phyloP scores from a whole-genome alignment of 2,329 filamentous ascomycete species.

The Amesomyces nigricolor region DNA sequence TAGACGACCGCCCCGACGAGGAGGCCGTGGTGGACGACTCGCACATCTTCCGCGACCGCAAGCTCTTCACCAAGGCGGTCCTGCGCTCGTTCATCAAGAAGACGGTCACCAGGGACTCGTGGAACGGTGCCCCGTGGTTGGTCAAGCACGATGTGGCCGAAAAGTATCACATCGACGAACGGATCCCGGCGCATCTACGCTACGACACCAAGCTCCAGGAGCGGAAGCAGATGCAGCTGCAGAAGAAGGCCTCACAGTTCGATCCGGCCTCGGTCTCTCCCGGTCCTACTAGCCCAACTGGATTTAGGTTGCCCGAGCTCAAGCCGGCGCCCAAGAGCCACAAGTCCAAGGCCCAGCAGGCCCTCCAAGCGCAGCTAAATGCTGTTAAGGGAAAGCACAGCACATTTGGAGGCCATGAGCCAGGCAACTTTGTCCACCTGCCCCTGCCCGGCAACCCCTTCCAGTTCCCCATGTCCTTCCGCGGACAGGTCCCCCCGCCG shows the following conservation, averaged over 20 bases:
- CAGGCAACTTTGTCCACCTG: conserved; percentile 36
- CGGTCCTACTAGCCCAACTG: conserved; percentile 34
- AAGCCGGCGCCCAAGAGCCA: conserved; percentile 68
- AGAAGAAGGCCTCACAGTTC: conserved; percentile 52
- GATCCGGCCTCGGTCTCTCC: conserved; percentile 35
- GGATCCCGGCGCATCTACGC: conserved; percentile 74
- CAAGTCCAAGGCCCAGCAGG: conserved; percentile 46
- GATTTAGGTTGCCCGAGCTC: conserved; percentile 61
- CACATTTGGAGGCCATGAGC: conserved; percentile 33
- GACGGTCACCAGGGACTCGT: conserved; percentile 83
- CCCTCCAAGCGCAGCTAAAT: conserved; percentile 35
- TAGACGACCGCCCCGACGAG: conserved; percentile 61
- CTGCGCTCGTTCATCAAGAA: conserved; percentile 92
- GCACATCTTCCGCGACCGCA: conserved; percentile 80
- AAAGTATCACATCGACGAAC: conserved; percentile 79
- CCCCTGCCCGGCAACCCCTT: conserved; percentile 43
- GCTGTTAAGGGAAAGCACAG: conserved; percentile 36
- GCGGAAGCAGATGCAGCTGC: conserved; percentile 64
- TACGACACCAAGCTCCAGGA: conserved; percentile 75
- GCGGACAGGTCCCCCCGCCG: conserved; percentile 40
- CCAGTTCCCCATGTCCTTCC: conserved; percentile 41
- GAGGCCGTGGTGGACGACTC: conserved; percentile 76
- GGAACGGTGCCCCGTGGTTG: conserved; percentile 94
- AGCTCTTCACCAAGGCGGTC: conserved; percentile 90
- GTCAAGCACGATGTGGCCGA: conserved; percentile 82